phyloP scores from a whole-genome alignment of 176 grass and related monocot genomes.

The Avena atlantica region DNA sequence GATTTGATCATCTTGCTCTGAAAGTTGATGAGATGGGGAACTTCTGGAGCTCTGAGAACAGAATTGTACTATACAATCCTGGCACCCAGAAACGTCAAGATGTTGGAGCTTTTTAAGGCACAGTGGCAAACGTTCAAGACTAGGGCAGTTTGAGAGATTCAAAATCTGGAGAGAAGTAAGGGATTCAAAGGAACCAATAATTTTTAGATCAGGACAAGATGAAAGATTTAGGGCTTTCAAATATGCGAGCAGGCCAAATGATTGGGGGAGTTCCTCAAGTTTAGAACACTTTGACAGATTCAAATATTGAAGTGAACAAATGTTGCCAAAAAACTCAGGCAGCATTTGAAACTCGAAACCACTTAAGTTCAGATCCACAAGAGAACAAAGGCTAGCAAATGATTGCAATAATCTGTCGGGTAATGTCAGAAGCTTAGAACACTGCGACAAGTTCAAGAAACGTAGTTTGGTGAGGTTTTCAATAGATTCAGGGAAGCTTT shows the following conservation, averaged over 20 bases:
- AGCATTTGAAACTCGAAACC: constrained; percentile 48
- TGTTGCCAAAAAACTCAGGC: constrained; percentile 48
- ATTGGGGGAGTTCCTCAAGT: constrained; percentile 48
- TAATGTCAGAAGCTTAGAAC: constrained; percentile 47
- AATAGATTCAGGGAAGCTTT: constrained; percentile 44
- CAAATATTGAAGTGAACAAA: constrained; percentile 53
- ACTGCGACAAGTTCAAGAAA: constrained; percentile 40
- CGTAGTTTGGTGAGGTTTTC: constrained; percentile 48
- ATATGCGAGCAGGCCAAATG: constrained; percentile 46
- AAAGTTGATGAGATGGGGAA: constrained; percentile 22
- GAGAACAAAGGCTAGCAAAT: constrained; percentile 52
- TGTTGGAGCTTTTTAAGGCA: constrained; percentile 34
- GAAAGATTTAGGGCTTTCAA: constrained; percentile 46
- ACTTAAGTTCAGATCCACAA: constrained; percentile 56
- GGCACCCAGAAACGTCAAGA: constrained; percentile 50
- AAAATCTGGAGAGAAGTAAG: constrained; percentile 50
- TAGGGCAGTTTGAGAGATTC: constrained; percentile 51
- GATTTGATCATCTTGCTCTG: constrained; percentile 30
- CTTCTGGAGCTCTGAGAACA: constrained; percentile 20
- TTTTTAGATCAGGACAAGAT: constrained; percentile 53
- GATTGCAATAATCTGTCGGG: constrained; percentile 48
- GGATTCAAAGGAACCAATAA: constrained; percentile 35
- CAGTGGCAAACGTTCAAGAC: constrained; percentile 43
- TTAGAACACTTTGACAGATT: constrained; percentile 60
- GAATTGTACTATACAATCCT: constrained; percentile 38